Percentiles rank a stretch among this genome's conserved stretches.
Evolutionary conservation across 2,329 filamentous ascomycete genomes (phyloP).

Genomic region (Ilyonectria destructans): DNA sequence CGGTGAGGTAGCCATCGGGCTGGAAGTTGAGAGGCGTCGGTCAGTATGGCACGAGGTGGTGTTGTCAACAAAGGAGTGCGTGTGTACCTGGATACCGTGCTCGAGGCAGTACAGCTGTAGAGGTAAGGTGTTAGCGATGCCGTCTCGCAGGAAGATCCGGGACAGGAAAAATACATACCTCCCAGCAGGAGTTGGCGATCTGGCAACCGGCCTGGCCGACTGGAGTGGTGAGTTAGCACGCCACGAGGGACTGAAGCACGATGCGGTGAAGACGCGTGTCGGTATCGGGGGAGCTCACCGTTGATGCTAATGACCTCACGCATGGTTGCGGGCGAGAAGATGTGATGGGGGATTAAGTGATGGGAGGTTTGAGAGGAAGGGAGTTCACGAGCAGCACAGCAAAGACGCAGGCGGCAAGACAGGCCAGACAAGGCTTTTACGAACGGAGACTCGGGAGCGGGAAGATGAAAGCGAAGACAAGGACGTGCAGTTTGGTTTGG

Average conservation of each 20-base stretch:
- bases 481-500: constrained; percentile 48
- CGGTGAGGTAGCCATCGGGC: constrained; percentile 98
- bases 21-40: constrained; percentile 58
- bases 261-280: constrained; percentile 62
- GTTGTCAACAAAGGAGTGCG: constrained; percentile 44
- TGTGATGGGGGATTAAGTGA: constrained; percentile 45
- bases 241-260: constrained; percentile 29
- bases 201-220: constrained; percentile 99
- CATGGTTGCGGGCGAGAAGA: constrained; percentile 75
- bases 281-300: constrained; percentile 75
- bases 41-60: constrained; percentile 35
- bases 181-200: constrained; percentile 99
- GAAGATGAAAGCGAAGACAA: constrained; percentile 49
- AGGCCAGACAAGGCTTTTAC: constrained; percentile 52
- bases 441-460: constrained; percentile 45
- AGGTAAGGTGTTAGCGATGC: constrained; percentile 42
- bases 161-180: constrained; percentile 78
- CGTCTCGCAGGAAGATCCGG: constrained; percentile 14
- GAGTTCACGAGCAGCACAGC: constrained; percentile 44
- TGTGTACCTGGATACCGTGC: constrained; percentile 96
- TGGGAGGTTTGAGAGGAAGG: constrained; percentile 52
- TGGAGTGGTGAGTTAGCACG: constrained; percentile 73
- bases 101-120: constrained; percentile 98
- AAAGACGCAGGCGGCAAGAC: constrained; percentile 41
- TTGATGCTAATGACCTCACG: constrained; percentile 99